Percentiles rank a stretch among this genome's conserved stretches.
Conservation (phyloP, 2,329 filamentous ascomycete species). For the Aspergillus latus region DNA sequence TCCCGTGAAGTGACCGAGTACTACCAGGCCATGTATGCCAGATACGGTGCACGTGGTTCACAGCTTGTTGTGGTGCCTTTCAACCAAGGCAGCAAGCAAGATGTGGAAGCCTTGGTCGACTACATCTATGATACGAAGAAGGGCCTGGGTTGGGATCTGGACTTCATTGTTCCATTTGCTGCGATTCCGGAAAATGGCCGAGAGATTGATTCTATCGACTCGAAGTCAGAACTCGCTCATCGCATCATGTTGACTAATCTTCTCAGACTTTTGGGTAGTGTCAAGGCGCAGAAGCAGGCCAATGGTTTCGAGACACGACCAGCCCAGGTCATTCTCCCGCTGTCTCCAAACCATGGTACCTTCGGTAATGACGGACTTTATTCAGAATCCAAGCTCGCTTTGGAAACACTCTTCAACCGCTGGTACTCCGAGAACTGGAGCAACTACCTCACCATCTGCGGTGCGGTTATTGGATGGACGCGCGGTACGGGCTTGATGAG, state of each 20-base stretch:
- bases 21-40: slow-evolving; percentile 97
- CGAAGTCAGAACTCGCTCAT: slow-evolving; percentile 95
- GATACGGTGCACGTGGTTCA: slow-evolving; percentile 88
- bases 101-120: slow-evolving; percentile 87
- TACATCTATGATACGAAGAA: slow-evolving; percentile 98
- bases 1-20: slow-evolving; percentile 98
- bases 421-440: slow-evolving; percentile 98
- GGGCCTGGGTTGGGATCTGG: slow-evolving; percentile 96
- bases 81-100: slow-evolving; percentile 98
- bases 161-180: slow-evolving; percentile 93
- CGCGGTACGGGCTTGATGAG: slow-evolving; percentile 97
- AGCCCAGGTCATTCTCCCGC: slow-evolving; percentile 90
- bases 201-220: slow-evolving; percentile 95
- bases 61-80: slow-evolving; percentile 98
- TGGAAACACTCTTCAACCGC: slow-evolving; percentile 97
- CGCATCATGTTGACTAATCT: slow-evolving; percentile 99
- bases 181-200: slow-evolving; percentile 97
- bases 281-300: slow-evolving; percentile 87
- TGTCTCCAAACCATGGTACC: slow-evolving; percentile 97
- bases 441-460: slow-evolving; percentile 96
- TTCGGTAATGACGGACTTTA: slow-evolving; percentile 98
- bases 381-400: slow-evolving; percentile 93
- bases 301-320: slow-evolving; percentile 92
- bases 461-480: slow-evolving; percentile 98
- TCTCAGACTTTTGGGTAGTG: slow-evolving; percentile 80